phyloP scores from a whole-genome alignment of 495 filamentous ascomycete species.

The Hypoxylon trugodes region DNA sequence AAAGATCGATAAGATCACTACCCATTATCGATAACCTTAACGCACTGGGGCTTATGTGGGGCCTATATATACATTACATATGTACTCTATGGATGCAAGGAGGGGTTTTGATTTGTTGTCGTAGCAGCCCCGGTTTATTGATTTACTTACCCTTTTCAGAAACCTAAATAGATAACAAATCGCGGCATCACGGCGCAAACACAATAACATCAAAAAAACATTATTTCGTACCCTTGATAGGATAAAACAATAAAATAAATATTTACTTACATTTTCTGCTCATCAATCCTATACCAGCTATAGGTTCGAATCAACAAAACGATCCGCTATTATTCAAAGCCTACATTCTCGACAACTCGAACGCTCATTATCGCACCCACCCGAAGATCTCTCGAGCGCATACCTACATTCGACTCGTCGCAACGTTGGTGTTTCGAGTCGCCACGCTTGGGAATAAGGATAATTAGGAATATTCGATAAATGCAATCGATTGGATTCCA shows the following conservation, averaged over 20 bases:
- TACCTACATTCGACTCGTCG: too few species aligned
- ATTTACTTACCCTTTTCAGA: slow-evolving; percentile 14
- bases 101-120: slow-evolving; percentile 22
- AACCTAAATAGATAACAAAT: not conserved
- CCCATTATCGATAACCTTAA: slow-evolving; percentile 25
- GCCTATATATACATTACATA: not conserved
- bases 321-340: too few species aligned
- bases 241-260: not conserved
- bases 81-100: not conserved
- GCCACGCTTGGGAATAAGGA: too few species aligned
- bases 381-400: too few species aligned
- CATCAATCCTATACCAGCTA: too few species aligned
- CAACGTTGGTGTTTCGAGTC: too few species aligned
- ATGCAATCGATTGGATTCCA: slow-evolving; percentile 16
- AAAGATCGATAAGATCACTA: slow-evolving; percentile 8
- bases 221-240: too few species aligned
- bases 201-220: slow-evolving; percentile 9
- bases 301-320: too few species aligned
- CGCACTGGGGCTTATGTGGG: not conserved
- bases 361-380: too few species aligned
- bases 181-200: slow-evolving; percentile 13
- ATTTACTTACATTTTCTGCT: too few species aligned
- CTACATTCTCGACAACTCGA: too few species aligned
- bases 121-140: slow-evolving; percentile 38
- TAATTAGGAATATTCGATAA: slow-evolving; percentile 5